Evolutionary conservation across 2,329 filamentous ascomycete genomes (phyloP).

Genomic region (Cyphellophora attinorum): DNA sequence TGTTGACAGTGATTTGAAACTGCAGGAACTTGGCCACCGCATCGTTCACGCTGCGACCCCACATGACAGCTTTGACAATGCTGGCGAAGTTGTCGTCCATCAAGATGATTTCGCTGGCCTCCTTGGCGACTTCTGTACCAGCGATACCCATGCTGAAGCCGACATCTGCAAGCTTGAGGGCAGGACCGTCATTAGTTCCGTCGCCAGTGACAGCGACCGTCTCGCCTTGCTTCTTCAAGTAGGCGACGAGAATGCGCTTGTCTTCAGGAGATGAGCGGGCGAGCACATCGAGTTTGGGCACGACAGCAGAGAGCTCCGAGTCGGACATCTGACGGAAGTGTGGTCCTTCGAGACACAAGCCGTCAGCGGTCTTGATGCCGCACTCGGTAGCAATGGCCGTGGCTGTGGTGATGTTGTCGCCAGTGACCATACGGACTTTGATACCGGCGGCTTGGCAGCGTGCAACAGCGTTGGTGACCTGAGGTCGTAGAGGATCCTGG

Average conservation of each 20-base stretch:
- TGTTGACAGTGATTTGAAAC: conserved; percentile 67
- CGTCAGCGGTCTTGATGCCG: conserved; percentile 53
- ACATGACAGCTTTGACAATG: conserved; percentile 57
- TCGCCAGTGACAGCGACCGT: conserved; percentile 56
- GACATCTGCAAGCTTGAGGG: conserved; percentile 56
- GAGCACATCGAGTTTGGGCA: conserved; percentile 54
- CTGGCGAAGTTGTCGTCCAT: conserved; percentile 57
- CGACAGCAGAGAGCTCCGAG: conserved; percentile 46
- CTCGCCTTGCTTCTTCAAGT: conserved; percentile 53
- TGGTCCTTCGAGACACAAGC: conserved; percentile 61
- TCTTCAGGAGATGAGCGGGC: conserved; percentile 59
- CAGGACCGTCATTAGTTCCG: conserved; percentile 58
- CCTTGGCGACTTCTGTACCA: conserved; percentile 58
- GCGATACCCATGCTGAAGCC: conserved; percentile 61
- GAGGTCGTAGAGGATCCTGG: conserved; percentile 61
- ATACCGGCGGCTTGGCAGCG: conserved; percentile 61
- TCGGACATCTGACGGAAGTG: conserved; percentile 54
- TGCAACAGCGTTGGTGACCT: conserved; percentile 57
- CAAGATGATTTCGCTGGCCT: conserved; percentile 57
- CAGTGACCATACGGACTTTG: conserved; percentile 64
- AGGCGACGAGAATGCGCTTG: conserved; percentile 54
- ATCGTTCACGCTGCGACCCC: conserved; percentile 60
- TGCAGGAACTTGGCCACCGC: conserved; percentile 60
- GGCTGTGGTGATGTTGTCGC: conserved; percentile 62
- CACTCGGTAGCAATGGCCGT: conserved; percentile 65